A percentile compares a stretch with the other conserved stretches of the same genome.
phyloP scores from a whole-genome alignment of 2,329 filamentous ascomycete species.

The Penicillium palitans region DNA sequence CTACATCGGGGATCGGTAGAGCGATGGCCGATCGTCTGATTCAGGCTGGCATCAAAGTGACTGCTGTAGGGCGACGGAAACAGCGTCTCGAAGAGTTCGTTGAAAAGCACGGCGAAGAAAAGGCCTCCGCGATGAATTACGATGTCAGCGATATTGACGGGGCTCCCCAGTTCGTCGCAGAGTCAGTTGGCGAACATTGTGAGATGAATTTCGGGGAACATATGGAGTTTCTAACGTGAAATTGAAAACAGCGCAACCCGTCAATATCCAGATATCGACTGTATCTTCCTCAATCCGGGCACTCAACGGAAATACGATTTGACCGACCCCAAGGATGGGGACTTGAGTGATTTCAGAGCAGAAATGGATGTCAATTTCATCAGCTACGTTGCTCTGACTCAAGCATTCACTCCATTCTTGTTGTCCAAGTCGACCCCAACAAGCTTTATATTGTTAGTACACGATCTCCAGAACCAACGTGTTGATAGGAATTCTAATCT shows the following conservation, averaged over 20 bases:
- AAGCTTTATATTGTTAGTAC: conserved; percentile 1
- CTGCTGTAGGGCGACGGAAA: not conserved
- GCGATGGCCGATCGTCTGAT: conserved; percentile 2
- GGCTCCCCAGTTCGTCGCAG: conserved; percentile 1
- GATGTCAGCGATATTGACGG: conserved; percentile 1
- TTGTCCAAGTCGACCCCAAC: not conserved
- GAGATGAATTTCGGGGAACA: not conserved
- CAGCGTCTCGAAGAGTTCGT: not conserved
- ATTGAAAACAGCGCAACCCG: not conserved
- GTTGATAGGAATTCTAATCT: not conserved
- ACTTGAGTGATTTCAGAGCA: conserved; percentile 20
- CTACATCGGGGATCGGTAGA: conserved; percentile 7
- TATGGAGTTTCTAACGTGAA: not conserved
- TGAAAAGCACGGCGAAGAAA: not conserved
- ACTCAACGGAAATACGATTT: conserved; percentile 22
- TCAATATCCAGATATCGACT: conserved; percentile 20
- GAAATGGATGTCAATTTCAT: conserved; percentile 20
- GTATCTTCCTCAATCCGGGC: conserved; percentile 20
- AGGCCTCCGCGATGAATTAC: not conserved
- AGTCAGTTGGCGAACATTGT: not conserved
- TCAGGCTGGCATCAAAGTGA: conserved; percentile 1
- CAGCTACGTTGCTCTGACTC: conserved; percentile 14
- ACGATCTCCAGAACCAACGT: too few relatives aligned
- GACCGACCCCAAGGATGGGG: conserved; percentile 17
- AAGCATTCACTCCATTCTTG: conserved; percentile 1